These are phyloP conservation scores for Encephalitozoon cuniculi DNA, from an alignment of 371 early-diverging fungal genomes.

Conservation along the genomic window DNA sequence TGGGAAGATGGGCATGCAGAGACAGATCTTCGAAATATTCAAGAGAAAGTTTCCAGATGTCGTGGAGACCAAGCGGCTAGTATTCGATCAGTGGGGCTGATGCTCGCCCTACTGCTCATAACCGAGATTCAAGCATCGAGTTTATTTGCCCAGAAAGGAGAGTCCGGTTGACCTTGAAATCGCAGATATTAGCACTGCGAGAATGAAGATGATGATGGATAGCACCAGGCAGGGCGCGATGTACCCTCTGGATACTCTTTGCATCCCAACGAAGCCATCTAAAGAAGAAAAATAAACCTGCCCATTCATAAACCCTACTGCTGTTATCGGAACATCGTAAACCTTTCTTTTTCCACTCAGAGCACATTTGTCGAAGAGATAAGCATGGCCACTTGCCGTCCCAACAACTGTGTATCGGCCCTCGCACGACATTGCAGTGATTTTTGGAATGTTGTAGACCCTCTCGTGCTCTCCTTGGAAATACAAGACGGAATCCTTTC, in stretches of 20 bases:
- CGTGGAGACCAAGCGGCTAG: conserved; percentile 30
- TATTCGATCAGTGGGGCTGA: conserved; percentile 48
- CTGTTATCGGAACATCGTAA: conserved; percentile 42
- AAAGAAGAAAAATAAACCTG: conserved; percentile 34
- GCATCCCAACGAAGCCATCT: conserved; percentile 33
- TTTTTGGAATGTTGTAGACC: conserved; percentile 28
- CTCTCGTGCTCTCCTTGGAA: conserved; percentile 1
- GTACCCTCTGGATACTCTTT: neutral
- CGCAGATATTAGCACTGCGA: conserved; percentile 5
- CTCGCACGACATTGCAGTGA: conserved; percentile 29
- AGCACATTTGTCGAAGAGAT: conserved; percentile 12
- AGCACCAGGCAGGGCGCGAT: neutral
- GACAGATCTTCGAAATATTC: conserved; percentile 27
- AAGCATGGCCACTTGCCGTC: conserved; percentile 23
- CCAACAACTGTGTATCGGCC: conserved; percentile 10
- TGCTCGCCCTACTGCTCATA: neutral
- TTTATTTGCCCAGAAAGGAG: neutral
- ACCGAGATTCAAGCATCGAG: neutral
- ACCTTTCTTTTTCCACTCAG: conserved; percentile 12
- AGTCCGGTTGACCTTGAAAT: neutral
- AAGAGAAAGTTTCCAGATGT: neutral
- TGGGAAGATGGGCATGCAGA: conserved; percentile 45
- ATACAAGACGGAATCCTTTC: neutral
- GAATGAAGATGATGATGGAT: neutral
- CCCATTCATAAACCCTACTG: conserved; percentile 25